Evolutionary conservation across 2,329 filamentous ascomycete species (phyloP), one percentile per base, ranked within the genome.

Genomic region (Colletotrichum filicis): DNA sequence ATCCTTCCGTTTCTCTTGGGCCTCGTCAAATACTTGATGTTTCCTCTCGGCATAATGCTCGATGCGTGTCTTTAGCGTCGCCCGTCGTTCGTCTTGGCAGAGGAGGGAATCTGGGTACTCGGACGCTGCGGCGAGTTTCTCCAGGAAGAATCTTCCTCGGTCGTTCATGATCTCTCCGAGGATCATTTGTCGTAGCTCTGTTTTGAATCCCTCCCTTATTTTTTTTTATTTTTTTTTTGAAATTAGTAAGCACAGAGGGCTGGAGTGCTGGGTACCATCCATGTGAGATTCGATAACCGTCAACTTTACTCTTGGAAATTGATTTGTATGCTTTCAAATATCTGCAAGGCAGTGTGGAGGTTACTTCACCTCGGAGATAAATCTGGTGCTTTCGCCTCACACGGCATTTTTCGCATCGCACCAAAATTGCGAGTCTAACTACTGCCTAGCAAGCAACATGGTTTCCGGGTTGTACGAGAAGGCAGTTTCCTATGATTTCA

Each of bases 71-170:
- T 30, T 52, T 7, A 30, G 22, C 19, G 30, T 14, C 12, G 58
- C 19, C 2, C 42, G n/a, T 12, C 53, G 57, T 28, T 59, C 65
- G 12, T 46, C 30, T 35, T 55, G 35, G 14, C 9, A 24, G 14
- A 72, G 22, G 6, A 72, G 53, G n/a, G 65, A 63, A 6, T 69
- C 59, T 5, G 69, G 69, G 24, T 72, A 72, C 24, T 59, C 53
- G 28, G 28, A n/a, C n/a, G 69, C 58, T 16, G 35, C 30, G 69
- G 65, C 58, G 42, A 72, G 53, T 16, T 69, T 63, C 28, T 57
- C 24, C 8, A 63, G 59, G 22, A 72, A 69, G 7, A 52, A 30
- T 14, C 30, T 11, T 32, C 60, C 66, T 8, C 26, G 30, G 4
- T 63, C 58, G 28, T 49, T 8, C 61, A 28, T 42, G 8, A 28